A percentile compares a stretch with the other conserved stretches of the same genome.
phyloP scores from a whole-genome alignment of 768 basidiomycete species.

The Psilocybe sp. region DNA sequence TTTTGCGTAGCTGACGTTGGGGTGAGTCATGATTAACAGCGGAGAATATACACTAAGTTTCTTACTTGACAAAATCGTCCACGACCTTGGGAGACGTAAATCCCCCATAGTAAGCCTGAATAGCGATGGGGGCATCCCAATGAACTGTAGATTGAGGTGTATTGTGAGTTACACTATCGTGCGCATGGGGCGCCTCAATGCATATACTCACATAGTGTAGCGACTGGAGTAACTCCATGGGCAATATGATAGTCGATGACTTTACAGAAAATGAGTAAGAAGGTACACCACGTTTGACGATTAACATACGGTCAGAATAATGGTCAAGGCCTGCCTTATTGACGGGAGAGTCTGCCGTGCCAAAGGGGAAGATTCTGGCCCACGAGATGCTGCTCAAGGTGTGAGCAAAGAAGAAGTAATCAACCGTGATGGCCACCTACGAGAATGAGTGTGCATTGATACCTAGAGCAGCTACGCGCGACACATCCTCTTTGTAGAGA shows the following conservation, averaged over 20 bases:
- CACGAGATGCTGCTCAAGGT: conserved; percentile 40
- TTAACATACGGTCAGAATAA: conserved; percentile 37
- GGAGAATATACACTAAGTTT: not conserved
- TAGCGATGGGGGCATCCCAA: conserved; percentile 46
- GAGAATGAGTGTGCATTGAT: conserved; percentile 53
- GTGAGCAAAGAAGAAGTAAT: not conserved
- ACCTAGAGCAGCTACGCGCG: conserved; percentile 47
- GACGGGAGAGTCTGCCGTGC: conserved; percentile 44
- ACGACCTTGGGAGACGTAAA: conserved; percentile 44
- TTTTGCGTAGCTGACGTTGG: conserved; percentile 37
- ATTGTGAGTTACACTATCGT: not conserved
- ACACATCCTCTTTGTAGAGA: conserved; percentile 50
- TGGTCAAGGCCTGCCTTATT: conserved; percentile 45
- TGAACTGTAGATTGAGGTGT: conserved; percentile 30
- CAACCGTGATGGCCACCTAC: conserved; percentile 21
- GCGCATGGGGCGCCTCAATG: not conserved
- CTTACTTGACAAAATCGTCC: conserved; percentile 46
- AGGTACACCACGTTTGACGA: not conserved
- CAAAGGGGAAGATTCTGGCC: conserved; percentile 50
- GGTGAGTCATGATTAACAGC: not conserved
- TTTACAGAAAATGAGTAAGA: conserved; percentile 11
- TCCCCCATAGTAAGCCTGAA: conserved; percentile 48
- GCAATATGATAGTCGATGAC: conserved; percentile 44
- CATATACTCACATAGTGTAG: conserved; percentile 42
- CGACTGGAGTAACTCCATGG: conserved; percentile 42